Conservation (phyloP, 495 filamentous ascomycete genomes). For the Pyrenula aspistea region DNA sequence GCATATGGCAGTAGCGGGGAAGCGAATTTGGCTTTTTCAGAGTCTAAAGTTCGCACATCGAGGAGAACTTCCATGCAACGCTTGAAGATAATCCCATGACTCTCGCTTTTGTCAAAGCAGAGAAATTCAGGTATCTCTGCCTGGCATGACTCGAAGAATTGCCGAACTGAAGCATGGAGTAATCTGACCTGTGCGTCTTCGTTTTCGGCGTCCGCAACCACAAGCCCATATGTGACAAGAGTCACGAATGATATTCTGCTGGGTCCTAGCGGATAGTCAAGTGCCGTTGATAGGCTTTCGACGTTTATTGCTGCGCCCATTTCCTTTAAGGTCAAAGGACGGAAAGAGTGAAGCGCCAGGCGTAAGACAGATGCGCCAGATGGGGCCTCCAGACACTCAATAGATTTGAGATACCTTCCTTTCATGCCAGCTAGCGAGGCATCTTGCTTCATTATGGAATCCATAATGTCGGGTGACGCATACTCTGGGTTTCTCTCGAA, state of each 20-base stretch:
- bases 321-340: neutral
- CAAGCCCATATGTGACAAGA: neutral
- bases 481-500: neutral
- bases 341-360: neutral
- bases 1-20: neutral
- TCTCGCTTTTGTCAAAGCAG: neutral
- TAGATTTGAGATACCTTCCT: neutral
- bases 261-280: neutral
- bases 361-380: neutral
- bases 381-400: neutral
- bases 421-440: neutral
- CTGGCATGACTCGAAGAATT: neutral
- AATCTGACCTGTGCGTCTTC: neutral
- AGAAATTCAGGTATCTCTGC: neutral
- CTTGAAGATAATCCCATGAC: neutral
- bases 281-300: neutral
- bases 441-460: neutral
- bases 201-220: neutral
- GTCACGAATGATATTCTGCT: neutral
- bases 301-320: neutral
- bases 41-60: neutral
- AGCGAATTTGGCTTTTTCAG: neutral
- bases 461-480: neutral
- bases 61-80: neutral
- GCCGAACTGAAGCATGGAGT: neutral